Percentiles rank a stretch among this genome's conserved stretches.
Conservation (phyloP, 257 asterid species). For the Verbena officinalis region DNA sequence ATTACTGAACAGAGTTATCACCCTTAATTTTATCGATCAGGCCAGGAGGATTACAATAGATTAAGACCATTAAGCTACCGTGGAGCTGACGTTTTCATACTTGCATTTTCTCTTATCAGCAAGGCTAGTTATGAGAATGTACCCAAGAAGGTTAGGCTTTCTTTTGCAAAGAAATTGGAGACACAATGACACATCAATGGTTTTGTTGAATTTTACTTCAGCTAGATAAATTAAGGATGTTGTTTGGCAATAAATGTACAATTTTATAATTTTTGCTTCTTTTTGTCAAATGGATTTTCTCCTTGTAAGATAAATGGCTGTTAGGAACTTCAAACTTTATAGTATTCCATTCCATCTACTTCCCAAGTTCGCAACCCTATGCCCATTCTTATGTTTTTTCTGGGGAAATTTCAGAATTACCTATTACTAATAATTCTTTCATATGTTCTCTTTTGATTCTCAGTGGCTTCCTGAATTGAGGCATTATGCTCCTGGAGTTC, state of each 20-base stretch:
- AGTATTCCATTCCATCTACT: background rate
- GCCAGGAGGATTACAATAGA: constrained; percentile 90
- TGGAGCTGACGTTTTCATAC: constrained; percentile 94
- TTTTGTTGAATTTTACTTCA: background rate
- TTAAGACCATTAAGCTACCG: constrained; percentile 91
- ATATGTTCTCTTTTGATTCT: constrained; percentile 32
- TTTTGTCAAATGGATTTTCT: background rate
- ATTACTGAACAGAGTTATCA: constrained; percentile 23
- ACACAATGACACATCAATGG: background rate
- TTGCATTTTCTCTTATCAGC: constrained; percentile 89
- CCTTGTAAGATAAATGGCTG: background rate
- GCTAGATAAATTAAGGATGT: background rate
- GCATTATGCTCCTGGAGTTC: constrained; percentile 93
- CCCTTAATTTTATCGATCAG: constrained; percentile 39
- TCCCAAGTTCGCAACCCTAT: no score
- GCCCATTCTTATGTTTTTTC: background rate
- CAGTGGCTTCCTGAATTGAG: constrained; percentile 97
- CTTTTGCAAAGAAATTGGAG: background rate
- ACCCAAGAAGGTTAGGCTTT: constrained; percentile 59
- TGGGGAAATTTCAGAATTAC: constrained; percentile 11
- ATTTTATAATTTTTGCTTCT: background rate
- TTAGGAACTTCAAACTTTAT: background rate
- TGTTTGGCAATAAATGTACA: background rate
- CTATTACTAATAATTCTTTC: constrained; percentile 21
- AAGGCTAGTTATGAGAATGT: constrained; percentile 89